Evolutionary conservation across 495 filamentous ascomycete species (phyloP).

Genomic region (Xylaria castorea): DNA sequence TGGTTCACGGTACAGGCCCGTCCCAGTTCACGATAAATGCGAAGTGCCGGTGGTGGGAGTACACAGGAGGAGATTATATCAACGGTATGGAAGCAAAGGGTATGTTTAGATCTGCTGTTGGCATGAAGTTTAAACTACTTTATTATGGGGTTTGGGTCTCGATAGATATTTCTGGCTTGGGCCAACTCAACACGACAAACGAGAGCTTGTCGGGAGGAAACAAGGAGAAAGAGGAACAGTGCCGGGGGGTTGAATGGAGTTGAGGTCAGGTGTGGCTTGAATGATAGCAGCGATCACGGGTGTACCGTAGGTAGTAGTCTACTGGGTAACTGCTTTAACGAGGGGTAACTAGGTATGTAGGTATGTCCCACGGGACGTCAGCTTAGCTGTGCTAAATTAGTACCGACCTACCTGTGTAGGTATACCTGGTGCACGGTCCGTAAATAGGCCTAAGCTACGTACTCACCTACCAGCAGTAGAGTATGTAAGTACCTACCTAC

Average conservation of each 20-base stretch:
- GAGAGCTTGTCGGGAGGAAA: background rate
- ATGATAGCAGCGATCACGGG: background rate
- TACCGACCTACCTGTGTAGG: background rate
- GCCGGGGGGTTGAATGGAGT: background rate
- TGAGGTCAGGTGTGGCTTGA: slow-evolving; percentile 3
- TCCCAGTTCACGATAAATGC: background rate
- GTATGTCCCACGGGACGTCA: background rate
- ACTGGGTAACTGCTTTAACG: background rate
- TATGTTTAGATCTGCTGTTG: background rate
- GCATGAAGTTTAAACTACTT: background rate
- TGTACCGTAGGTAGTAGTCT: background rate
- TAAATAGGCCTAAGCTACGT: too few species aligned
- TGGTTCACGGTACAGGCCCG: background rate
- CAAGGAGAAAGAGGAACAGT: background rate
- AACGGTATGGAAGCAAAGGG: background rate
- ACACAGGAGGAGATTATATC: background rate
- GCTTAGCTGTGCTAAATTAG: background rate
- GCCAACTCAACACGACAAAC: background rate
- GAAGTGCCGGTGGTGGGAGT: background rate
- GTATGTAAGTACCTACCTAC: background rate
- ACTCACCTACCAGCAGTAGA: background rate
- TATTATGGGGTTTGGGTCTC: background rate
- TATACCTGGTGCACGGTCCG: background rate
- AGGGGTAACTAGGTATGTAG: too few species aligned
- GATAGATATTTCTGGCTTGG: background rate